Evolutionary conservation across 768 basidiomycete genomes (phyloP).

Genomic region (Paxillus ammoniavirescens): DNA sequence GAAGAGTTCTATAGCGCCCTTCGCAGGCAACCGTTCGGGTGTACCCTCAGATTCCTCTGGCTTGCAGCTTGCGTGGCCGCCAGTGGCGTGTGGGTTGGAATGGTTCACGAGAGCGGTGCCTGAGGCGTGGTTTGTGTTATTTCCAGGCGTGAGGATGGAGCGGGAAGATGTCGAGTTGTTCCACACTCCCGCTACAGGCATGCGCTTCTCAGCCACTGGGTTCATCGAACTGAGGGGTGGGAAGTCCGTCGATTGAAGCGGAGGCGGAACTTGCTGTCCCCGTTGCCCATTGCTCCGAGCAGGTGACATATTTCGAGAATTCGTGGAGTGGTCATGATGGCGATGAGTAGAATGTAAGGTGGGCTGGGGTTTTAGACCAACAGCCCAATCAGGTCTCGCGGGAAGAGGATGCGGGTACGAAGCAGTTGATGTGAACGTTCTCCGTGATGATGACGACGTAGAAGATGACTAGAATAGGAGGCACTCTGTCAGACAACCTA

Average conservation of each 20-base stretch:
- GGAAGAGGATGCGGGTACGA: slow-evolving; percentile 79
- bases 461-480: slow-evolving; percentile 59
- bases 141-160: slow-evolving; percentile 47
- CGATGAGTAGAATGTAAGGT: slow-evolving; percentile 55
- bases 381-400: slow-evolving; percentile 85
- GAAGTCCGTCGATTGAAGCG: slow-evolving; percentile 63
- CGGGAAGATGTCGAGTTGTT: slow-evolving; percentile 53
- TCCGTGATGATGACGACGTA: slow-evolving; percentile 76
- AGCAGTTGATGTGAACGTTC: slow-evolving; percentile 70
- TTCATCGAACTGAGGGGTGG: slow-evolving; percentile 58
- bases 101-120: slow-evolving; percentile 40
- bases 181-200: slow-evolving; percentile 70
- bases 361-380: slow-evolving; percentile 76
- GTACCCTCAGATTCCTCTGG: slow-evolving; percentile 46
- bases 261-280: slow-evolving; percentile 35
- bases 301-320: slow-evolving; percentile 40
- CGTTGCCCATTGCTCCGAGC: slow-evolving; percentile 35
- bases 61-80: slow-evolving; percentile 16
- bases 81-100: slow-evolving; percentile 24
- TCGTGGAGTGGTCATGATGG: slow-evolving; percentile 49
- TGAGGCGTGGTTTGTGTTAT: slow-evolving; percentile 24
- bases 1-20: slow-evolving; percentile 39
- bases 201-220: slow-evolving; percentile 47
- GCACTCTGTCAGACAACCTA: slow-evolving; percentile 3
- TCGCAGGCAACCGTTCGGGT: slow-evolving; percentile 49